Evolutionary conservation across 192 early-diverging fungal species (phyloP).

Genomic region (Mortierella claussenii): DNA sequence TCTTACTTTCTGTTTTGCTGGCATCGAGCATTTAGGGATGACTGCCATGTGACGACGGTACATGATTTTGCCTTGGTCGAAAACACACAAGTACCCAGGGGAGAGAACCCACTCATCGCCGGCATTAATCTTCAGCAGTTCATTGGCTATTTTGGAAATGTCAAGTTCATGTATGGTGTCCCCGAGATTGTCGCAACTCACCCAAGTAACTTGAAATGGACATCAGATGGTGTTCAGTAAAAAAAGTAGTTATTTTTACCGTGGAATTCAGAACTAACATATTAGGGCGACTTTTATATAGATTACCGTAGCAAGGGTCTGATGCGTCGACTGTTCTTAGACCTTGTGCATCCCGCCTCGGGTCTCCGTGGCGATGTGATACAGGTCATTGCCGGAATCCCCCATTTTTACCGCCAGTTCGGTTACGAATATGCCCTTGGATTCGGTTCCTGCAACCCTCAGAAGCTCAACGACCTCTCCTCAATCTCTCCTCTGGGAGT

Average conservation of each 20-base stretch:
- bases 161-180: conserved; percentile 4
- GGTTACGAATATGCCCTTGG: conserved; percentile 39
- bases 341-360: conserved; percentile 15
- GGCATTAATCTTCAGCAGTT: conserved; percentile 3
- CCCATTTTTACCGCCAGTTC: conserved; percentile 34
- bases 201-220: conserved; percentile 6
- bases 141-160: conserved; percentile 14
- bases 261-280: background rate
- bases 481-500: background rate
- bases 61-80: conserved; percentile 19
- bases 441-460: background rate
- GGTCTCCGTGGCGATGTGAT: conserved; percentile 8
- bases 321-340: conserved; percentile 8
- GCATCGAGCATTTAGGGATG: conserved; percentile 2
- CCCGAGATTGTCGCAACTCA: conserved; percentile 12
- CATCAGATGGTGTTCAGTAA: background rate
- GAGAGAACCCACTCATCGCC: conserved; percentile 18
- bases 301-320: conserved; percentile 18
- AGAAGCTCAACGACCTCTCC: background rate
- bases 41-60: conserved; percentile 4
- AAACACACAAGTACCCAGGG: conserved; percentile 2
- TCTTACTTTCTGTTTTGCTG: background rate
- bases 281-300: background rate
- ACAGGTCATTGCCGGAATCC: conserved; percentile 16
- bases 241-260: background rate